phyloP scores from a whole-genome alignment of 2,329 filamentous ascomycete species.

The Stromatinia cepivora region DNA sequence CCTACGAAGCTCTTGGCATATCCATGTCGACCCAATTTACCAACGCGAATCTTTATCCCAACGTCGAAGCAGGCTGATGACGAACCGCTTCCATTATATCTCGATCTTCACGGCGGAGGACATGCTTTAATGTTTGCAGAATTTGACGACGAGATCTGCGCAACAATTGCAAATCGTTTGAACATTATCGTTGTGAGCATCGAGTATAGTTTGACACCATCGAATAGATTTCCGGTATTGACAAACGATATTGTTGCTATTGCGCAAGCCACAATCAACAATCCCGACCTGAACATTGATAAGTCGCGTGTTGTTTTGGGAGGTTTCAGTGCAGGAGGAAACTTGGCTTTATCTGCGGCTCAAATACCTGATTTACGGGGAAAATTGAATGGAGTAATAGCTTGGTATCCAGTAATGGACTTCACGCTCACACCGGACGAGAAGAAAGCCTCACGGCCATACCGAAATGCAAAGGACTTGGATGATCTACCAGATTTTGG shows the following conservation, averaged over 20 bases:
- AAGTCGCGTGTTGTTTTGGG: slow-evolving; percentile 44
- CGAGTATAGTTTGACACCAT: slow-evolving; percentile 52
- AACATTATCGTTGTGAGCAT: slow-evolving; percentile 49
- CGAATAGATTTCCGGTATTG: slow-evolving; percentile 47
- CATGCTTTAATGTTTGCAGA: slow-evolving; percentile 48
- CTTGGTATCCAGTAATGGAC: slow-evolving; percentile 50
- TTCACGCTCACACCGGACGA: slow-evolving; percentile 40
- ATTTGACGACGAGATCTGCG: slow-evolving; percentile 51
- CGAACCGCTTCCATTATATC: slow-evolving; percentile 45
- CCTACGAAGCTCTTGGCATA: slow-evolving; percentile 29
- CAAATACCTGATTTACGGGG: slow-evolving; percentile 44
- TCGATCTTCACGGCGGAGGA: slow-evolving; percentile 55
- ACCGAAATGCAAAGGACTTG: slow-evolving; percentile 37
- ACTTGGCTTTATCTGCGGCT: slow-evolving; percentile 47
- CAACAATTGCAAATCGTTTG: slow-evolving; percentile 45
- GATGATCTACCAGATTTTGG: slow-evolving; percentile 29
- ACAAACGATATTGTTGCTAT: slow-evolving; percentile 50
- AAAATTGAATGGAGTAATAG: slow-evolving; percentile 43
- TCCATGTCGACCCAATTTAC: slow-evolving; percentile 35
- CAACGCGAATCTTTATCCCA: slow-evolving; percentile 46
- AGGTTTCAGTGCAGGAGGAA: slow-evolving; percentile 55
- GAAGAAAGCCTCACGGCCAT: slow-evolving; percentile 40
- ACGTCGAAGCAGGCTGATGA: slow-evolving; percentile 40
- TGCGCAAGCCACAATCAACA: slow-evolving; percentile 45
- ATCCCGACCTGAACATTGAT: slow-evolving; percentile 50